phyloP scores from a whole-genome alignment of 352 stramenopile species.

The Phytophthora constricta region DNA sequence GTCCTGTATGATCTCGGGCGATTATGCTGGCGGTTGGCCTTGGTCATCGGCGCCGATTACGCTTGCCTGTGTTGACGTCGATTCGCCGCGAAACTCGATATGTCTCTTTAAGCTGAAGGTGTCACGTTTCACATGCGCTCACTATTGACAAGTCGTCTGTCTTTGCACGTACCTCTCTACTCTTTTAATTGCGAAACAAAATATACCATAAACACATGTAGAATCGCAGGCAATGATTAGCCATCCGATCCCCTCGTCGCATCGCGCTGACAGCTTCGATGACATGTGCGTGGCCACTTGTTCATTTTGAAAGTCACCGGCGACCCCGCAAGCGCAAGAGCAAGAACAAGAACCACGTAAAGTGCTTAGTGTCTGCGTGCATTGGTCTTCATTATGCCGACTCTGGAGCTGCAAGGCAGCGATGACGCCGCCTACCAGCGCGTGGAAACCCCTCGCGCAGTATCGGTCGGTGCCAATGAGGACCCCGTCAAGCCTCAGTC shows the following conservation, averaged over 20 bases:
- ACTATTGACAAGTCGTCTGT: too few relatives aligned
- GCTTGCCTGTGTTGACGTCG: neutral
- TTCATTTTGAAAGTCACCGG: constrained; percentile 7
- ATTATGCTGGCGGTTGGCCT: neutral
- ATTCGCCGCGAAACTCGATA: too few relatives aligned
- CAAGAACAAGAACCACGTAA: too few relatives aligned
- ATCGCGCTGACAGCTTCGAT: neutral
- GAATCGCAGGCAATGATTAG: neutral
- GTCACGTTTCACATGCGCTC: neutral
- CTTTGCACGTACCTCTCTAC: too few relatives aligned
- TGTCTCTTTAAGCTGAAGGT: neutral
- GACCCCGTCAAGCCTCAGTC: constrained; percentile 2
- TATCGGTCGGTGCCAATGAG: constrained; percentile 14
- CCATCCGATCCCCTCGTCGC: neutral
- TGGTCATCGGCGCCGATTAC: neutral
- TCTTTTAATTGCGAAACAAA: neutral
- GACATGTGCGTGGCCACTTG: neutral
- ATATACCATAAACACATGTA: neutral
- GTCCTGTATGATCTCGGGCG: too few relatives aligned
- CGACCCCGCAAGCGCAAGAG: neutral
- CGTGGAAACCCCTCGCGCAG: constrained; percentile 16
- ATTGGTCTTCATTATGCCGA: neutral
- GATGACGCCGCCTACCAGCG: constrained; percentile 11
- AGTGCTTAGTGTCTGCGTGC: too few relatives aligned
- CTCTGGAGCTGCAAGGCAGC: constrained; percentile 8